Evolutionary conservation across 345 rosid species (phyloP), one percentile per base, ranked within the genome.

Genomic region (Populus davidiana): DNA sequence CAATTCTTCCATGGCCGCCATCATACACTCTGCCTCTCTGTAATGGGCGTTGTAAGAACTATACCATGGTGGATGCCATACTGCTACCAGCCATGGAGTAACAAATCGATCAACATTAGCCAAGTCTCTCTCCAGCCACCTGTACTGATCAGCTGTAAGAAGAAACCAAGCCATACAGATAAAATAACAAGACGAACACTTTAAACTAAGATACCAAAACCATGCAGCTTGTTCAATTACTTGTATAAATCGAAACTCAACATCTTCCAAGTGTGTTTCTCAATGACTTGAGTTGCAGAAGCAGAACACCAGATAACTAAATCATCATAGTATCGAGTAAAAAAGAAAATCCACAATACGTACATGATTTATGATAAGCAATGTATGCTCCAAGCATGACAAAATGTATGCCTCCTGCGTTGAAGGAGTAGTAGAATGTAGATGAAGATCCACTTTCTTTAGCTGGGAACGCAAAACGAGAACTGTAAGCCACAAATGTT

Each of bases 391-490:
- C 91, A 6, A 96, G 96, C 94, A 96, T 92, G 56, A 96, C 27
- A 75, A 93, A 93, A 75, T 96, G 99, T 71, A 96, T 89, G 61
- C 99, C 99, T 2, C 99, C 99, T 8, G 99, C 91, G 81, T 93
- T 87, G 81, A 93, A 92, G 69, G 98, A 96, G 80, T 92, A 95
- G 81, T 95, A 95, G 59, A 92, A 83, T 18, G 90, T 77, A 25
- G 99, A 92, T 33, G 79, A 84, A 12, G 98, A 93, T 72, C 89
- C 91, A 69, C 96, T 87, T 79, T 92, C 96, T 69, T 85, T 69
- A 23, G 85, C 90, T 75, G 97, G 98, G 80, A 93, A 90, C 70
- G 93, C 93, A 79, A 93, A 96, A 69, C 99, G 90, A n/a, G 96
- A 89, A 74, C 89, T 89, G 81, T 91, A 96, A 82, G 99, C 93